Base-by-base conservation (phyloP, 345 rosid species). In the Noccaea caerulescens region DNA sequence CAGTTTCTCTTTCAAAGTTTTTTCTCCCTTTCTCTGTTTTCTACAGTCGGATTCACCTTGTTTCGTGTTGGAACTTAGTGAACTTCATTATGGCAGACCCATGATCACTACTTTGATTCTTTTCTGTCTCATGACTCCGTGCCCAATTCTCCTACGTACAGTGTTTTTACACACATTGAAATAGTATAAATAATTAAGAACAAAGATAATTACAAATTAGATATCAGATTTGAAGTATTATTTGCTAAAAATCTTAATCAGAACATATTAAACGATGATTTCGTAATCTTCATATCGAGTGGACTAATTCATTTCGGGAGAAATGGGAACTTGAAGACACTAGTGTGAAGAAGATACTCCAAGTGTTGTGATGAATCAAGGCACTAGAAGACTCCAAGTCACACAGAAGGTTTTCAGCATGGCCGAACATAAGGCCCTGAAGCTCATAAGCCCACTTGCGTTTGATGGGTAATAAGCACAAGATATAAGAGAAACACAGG, bases 111-210 rank as follows among this genome's bases (percentile, higher is more conserved):
- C 3, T 72, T 72, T 72, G 71, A 18, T 63, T 63, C 0, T n/a
- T 63, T 72, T 55, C 0, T 55, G 18, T 63, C 10, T 55, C 37
- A 14, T 50, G 18, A 5, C 43, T 44, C 9, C 71, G 71, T 45
- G 76, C 76, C 41, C 76, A 43, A 53, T 62, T 71, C 52, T 60
- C 68, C 13, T 60, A 50, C 53, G 20, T 70, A 6, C 59, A 27
- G 12, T 46, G 8, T 68, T 30, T 57, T 36, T 11, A 27, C 10
- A 6, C 33, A 11, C 34, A 62, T 39, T 30, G 10, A 30, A 49
- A 50, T 7, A 4, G 44, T 41, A 10, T 9, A 20, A 3, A 14
- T 20, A 51, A n/a, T n/a, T n/a, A n/a, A 23, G 38, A 32, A 3
- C 58, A 27, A 0, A 52, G 2, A 6, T 27, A 3, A 11, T 52